Percentiles rank a stretch among this genome's conserved stretches.
These are phyloP conservation scores for Letharia columbiana DNA, from an alignment of 495 filamentous ascomycete genomes.

Conservation along the genomic window DNA sequence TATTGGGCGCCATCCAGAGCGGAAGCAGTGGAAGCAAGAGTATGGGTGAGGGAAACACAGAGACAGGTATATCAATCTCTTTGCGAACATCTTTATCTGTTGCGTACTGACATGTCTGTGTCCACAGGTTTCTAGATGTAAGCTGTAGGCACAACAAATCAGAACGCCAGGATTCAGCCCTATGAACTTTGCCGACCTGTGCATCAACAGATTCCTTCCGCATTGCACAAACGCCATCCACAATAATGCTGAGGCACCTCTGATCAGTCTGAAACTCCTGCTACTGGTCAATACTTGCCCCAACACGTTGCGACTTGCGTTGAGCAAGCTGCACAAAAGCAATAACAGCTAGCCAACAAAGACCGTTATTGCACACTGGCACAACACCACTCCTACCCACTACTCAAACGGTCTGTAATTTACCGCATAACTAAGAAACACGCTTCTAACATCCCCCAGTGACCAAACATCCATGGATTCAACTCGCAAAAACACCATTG, in stretches of 20 bases:
- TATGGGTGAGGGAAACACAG: conserved; percentile 78
- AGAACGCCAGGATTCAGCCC: not conserved
- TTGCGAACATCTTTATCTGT: not conserved
- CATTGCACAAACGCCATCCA: not conserved
- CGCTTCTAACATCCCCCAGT: not conserved
- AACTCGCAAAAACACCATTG: not conserved
- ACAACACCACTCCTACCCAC: not conserved
- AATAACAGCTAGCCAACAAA: not conserved
- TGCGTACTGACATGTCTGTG: not conserved
- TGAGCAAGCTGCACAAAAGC: not conserved
- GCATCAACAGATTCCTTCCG: not conserved
- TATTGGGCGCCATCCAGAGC: conserved; percentile 84
- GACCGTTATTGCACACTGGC: not conserved
- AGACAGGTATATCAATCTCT: conserved; percentile 37
- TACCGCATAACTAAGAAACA: not conserved
- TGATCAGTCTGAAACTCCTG: too few species aligned
- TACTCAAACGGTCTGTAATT: not conserved
- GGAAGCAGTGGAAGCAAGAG: conserved; percentile 75
- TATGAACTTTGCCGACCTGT: not conserved
- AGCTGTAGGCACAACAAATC: not conserved
- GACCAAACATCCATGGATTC: not conserved
- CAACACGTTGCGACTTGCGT: not conserved
- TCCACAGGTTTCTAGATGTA: not conserved
- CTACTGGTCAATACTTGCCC: not conserved
- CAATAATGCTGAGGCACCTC: not conserved